These are phyloP conservation scores for Umbelopsis vinacea DNA, from an alignment of 192 early-diverging fungal genomes.

Conservation along the genomic window DNA sequence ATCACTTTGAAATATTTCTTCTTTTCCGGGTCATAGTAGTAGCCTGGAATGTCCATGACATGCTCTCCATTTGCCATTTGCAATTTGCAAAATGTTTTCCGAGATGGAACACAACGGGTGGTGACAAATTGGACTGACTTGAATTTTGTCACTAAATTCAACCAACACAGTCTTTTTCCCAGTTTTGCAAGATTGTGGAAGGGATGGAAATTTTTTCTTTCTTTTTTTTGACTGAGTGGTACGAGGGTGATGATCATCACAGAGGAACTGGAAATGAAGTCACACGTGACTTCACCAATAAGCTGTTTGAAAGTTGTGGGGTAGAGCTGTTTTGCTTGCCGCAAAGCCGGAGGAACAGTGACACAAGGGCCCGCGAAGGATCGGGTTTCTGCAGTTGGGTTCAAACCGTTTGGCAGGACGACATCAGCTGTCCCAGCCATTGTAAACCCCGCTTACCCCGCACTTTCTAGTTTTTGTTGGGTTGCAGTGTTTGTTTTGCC, in stretches of 20 bases:
- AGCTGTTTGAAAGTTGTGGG: background rate
- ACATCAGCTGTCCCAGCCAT: constrained; percentile 11
- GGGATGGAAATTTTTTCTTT: background rate
- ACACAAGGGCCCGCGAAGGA: constrained; percentile 23
- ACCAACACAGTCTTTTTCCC: no score
- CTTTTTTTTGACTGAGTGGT: background rate
- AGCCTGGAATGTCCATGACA: constrained; percentile 40
- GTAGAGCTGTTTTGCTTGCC: background rate
- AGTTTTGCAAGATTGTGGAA: background rate
- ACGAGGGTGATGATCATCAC: background rate
- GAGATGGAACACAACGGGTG: no score
- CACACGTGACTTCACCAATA: background rate
- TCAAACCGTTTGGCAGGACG: constrained; percentile 8
- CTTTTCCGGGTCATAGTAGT: constrained; percentile 39
- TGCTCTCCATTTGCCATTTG: background rate
- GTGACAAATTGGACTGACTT: background rate
- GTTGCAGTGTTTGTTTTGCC: constrained; percentile 1
- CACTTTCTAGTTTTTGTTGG: constrained; percentile 18
- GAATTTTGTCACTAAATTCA: background rate
- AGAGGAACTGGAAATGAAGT: background rate
- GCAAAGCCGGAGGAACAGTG: constrained; percentile 1
- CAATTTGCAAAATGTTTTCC: background rate
- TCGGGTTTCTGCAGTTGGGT: constrained; percentile 18
- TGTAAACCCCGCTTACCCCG: constrained; percentile 23
- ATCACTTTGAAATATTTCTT: constrained; percentile 42